phyloP scores from a whole-genome alignment of 768 basidiomycete species.

The Xerocomellus dryophilus region DNA sequence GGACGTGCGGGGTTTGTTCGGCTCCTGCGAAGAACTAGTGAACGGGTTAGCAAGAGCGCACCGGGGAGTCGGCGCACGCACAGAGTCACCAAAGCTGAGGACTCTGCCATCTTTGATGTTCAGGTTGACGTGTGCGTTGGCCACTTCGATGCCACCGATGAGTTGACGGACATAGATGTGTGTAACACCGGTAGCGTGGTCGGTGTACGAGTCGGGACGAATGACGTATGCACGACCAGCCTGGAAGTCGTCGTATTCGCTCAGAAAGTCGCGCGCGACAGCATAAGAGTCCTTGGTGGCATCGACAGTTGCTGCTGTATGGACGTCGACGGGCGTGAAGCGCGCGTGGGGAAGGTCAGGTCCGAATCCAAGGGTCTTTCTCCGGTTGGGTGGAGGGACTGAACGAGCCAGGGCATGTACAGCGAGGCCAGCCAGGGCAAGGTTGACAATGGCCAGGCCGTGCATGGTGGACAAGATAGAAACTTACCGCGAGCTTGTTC shows the following conservation, averaged over 20 bases:
- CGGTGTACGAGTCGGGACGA: slow-evolving; percentile 83
- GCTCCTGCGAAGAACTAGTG: slow-evolving; percentile 62
- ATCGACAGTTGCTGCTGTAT: slow-evolving; percentile 41
- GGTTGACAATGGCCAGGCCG: slow-evolving; percentile 58
- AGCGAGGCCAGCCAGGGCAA: slow-evolving; percentile 57
- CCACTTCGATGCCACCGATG: slow-evolving; percentile 81
- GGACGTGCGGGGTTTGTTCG: slow-evolving; percentile 23
- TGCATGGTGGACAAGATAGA: slow-evolving; percentile 43
- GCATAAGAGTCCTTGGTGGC: slow-evolving; percentile 48
- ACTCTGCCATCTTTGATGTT: slow-evolving; percentile 84
- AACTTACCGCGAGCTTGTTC: too few relatives aligned
- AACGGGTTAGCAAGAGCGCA: slow-evolving; percentile 1
- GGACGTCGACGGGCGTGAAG: slow-evolving; percentile 47
- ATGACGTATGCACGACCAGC: slow-evolving; percentile 49
- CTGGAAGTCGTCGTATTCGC: slow-evolving; percentile 35
- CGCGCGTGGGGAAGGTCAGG: slow-evolving; percentile 71
- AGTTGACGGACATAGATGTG: slow-evolving; percentile 86
- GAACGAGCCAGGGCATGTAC: slow-evolving; percentile 50
- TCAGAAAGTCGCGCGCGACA: slow-evolving; percentile 61
- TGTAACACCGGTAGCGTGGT: slow-evolving; percentile 78
- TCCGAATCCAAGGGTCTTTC: slow-evolving; percentile 90
- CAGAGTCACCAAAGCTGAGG: slow-evolving; percentile 86
- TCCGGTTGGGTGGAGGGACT: slow-evolving; percentile 28
- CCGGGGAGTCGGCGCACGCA: slow-evolving; percentile 35
- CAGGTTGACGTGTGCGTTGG: slow-evolving; percentile 88